Evolutionary conservation across 2,329 filamentous ascomycete species (phyloP).

Genomic region (Volutella citrinella): DNA sequence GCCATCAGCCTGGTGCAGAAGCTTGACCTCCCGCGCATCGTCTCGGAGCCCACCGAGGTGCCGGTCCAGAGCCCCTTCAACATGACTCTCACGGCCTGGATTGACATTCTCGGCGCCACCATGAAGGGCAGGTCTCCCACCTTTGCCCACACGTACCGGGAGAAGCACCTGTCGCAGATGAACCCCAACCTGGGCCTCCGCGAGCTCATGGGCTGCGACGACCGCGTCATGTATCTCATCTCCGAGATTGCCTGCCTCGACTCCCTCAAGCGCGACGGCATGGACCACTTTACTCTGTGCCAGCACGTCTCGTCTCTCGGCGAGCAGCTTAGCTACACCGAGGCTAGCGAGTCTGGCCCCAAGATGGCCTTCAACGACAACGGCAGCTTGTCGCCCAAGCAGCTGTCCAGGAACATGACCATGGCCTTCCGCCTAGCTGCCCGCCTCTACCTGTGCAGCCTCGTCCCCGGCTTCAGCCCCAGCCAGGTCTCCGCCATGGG

Average conservation of each 20-base stretch:
- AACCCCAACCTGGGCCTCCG: constrained; percentile 69
- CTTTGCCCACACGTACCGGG: constrained; percentile 93
- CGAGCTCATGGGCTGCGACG: constrained; percentile 96
- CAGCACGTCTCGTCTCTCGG: constrained; percentile 86
- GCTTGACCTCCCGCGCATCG: constrained; percentile 71
- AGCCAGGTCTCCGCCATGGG: constrained; percentile 70
- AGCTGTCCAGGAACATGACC: constrained; percentile 85
- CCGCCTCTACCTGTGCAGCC: constrained; percentile 92
- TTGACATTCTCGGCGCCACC: constrained; percentile 92
- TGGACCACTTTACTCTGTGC: constrained; percentile 84
- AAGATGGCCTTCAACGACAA: constrained; percentile 63
- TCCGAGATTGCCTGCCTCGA: constrained; percentile 97
- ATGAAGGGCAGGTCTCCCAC: constrained; percentile 83
- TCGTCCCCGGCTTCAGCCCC: constrained; percentile 84
- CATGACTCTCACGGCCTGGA: constrained; percentile 93
- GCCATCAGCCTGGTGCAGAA: constrained; percentile 81
- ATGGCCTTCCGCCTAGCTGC: constrained; percentile 87
- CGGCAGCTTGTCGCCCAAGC: constrained; percentile 75
- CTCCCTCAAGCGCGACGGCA: constrained; percentile 76
- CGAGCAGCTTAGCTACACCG: constrained; percentile 79
- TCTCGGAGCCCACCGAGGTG: constrained; percentile 56
- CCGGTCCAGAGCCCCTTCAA: constrained; percentile 73
- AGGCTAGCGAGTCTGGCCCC: constrained; percentile 58
- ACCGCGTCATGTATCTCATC: constrained; percentile 96
- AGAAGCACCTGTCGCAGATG: constrained; percentile 75